A percentile compares a stretch with the other conserved stretches of the same genome.
Conservation (phyloP, 208 protist species). For the Herpetomonas samuelpessoai region DNA sequence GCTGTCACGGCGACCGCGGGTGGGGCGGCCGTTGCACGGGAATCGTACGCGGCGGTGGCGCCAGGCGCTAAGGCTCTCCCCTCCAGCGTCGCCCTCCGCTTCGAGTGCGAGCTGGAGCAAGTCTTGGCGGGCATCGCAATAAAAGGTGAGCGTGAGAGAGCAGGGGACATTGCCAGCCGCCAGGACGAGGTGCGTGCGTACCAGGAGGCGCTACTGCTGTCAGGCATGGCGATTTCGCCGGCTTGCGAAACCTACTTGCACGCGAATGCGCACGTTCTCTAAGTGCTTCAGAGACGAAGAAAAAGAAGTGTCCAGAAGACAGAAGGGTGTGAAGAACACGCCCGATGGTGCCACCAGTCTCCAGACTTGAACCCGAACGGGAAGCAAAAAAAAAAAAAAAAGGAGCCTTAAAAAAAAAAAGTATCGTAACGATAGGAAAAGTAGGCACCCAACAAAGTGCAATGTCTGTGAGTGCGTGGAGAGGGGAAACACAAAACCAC, state of each 20-base stretch:
- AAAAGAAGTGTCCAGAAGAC: too few relatives aligned
- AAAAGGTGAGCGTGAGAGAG: too few relatives aligned
- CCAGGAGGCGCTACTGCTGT: slow-evolving; percentile 40
- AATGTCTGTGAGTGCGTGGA: too few relatives aligned
- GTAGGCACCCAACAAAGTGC: too few relatives aligned
- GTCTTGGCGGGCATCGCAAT: neutral
- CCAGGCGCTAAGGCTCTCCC: slow-evolving; percentile 1
- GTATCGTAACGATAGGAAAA: too few relatives aligned
- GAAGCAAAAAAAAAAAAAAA: too few relatives aligned
- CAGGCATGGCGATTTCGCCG: slow-evolving; percentile 40
- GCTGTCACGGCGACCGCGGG: neutral
- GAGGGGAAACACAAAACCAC: too few relatives aligned
- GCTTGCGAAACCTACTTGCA: slow-evolving; percentile 43
- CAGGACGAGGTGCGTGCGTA: slow-evolving; percentile 21
- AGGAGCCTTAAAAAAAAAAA: too few relatives aligned
- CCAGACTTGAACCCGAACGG: too few relatives aligned
- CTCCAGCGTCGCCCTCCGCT: slow-evolving; percentile 8
- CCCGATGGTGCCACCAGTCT: too few relatives aligned
- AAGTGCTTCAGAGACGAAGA: slow-evolving; percentile 4
- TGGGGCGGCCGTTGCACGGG: neutral
- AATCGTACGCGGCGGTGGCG: neutral
- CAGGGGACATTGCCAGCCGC: slow-evolving; percentile 13
- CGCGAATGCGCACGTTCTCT: slow-evolving; percentile 18
- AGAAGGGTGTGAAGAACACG: too few relatives aligned
- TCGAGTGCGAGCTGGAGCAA: slow-evolving; percentile 12